Conservation (phyloP, 108 stramenopile genomes). For the Pseudonitzschia delicatissima region DNA sequence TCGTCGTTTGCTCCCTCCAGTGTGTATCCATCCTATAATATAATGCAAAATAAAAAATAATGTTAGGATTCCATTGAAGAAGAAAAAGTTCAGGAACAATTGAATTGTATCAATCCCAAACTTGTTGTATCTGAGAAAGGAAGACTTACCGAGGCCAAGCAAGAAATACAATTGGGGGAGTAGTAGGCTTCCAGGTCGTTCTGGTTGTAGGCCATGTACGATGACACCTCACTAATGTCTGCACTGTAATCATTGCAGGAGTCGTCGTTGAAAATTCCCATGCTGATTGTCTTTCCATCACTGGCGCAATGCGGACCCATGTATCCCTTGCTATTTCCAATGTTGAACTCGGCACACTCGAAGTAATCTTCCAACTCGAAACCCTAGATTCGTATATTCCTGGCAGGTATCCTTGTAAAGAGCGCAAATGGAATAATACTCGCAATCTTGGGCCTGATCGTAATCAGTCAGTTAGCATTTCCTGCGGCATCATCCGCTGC, state of each 20-base stretch:
- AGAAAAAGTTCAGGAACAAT: not conserved
- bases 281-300: slow-evolving; percentile 70
- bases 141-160: slow-evolving; percentile 49
- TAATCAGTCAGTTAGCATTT: slow-evolving; percentile 3
- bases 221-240: slow-evolving; percentile 27
- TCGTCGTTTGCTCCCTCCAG: slow-evolving; percentile 33
- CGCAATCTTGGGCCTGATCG: slow-evolving; percentile 20
- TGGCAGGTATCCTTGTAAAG: slow-evolving; percentile 47
- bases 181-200: slow-evolving; percentile 33
- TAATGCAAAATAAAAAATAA: not conserved
- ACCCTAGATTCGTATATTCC: slow-evolving; percentile 36
- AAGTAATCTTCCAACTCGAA: slow-evolving; percentile 35
- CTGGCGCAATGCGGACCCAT: slow-evolving; percentile 69
- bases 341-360: slow-evolving; percentile 36
- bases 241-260: slow-evolving; percentile 67
- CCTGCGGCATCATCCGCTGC: slow-evolving; percentile 14
- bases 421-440: slow-evolving; percentile 33
- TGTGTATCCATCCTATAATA: slow-evolving; percentile 32
- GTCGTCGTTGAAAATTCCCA: slow-evolving; percentile 75
- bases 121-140: too few species aligned
- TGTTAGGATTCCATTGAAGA: not conserved
- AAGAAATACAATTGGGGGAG: slow-evolving; percentile 56
- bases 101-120: not conserved
- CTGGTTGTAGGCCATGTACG: slow-evolving; percentile 37
- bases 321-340: slow-evolving; percentile 44